Conservation (phyloP, 192 early-diverging fungal species). For the Rhizophagus sp. region DNA sequence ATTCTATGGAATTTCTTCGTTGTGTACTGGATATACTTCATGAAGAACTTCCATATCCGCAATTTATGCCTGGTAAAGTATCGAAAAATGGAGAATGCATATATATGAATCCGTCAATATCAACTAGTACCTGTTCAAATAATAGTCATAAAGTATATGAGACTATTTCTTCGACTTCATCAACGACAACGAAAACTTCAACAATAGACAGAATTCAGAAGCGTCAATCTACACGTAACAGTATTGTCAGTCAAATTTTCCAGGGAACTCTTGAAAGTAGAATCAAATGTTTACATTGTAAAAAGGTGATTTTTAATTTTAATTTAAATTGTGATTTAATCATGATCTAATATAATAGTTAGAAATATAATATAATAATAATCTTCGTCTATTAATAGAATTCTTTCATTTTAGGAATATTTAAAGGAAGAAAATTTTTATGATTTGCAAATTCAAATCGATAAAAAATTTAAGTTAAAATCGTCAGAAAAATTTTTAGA, state of each 20-base stretch:
- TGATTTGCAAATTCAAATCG: slow-evolving; percentile 44
- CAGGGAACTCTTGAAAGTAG: slow-evolving; percentile 41
- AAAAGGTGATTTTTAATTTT: slow-evolving; percentile 9
- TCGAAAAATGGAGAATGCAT: background rate
- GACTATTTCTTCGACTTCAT: background rate
- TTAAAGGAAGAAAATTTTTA: slow-evolving; percentile 48
- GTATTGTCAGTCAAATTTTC: slow-evolving; percentile 45
- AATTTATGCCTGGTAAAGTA: background rate
- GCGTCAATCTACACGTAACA: slow-evolving; percentile 36
- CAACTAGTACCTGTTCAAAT: background rate
- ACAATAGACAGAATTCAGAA: background rate
- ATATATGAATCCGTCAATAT: background rate
- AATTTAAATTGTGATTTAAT: too few relatives aligned
- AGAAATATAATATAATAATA: background rate
- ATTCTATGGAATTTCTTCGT: slow-evolving; percentile 46
- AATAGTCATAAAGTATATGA: background rate
- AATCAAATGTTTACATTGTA: slow-evolving; percentile 41
- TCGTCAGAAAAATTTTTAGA: slow-evolving; percentile 34
- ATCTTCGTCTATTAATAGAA: background rate
- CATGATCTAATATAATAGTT: background rate
- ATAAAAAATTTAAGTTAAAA: slow-evolving; percentile 42
- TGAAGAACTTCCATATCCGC: slow-evolving; percentile 44
- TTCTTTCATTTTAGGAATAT: slow-evolving; percentile 33
- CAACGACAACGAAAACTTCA: background rate
- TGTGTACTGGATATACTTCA: slow-evolving; percentile 43